Conservation (phyloP, 169 alveolate species). For the Cryptosporidium ryanae region DNA sequence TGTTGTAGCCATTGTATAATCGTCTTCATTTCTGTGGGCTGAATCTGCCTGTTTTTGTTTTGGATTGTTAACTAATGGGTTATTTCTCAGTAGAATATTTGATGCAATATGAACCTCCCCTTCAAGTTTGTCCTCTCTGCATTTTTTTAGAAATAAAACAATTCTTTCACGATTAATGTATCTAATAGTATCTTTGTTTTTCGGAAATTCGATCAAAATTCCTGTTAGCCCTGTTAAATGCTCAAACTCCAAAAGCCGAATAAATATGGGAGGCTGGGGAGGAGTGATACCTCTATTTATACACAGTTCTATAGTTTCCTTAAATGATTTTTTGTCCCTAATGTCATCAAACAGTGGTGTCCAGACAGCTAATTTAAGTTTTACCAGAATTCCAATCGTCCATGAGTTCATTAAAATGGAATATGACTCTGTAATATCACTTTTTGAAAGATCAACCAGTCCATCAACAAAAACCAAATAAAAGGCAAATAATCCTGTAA, state of each 20-base stretch:
- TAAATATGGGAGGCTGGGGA: slow-evolving; percentile 59
- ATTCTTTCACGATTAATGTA: slow-evolving; percentile 25
- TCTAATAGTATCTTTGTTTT: slow-evolving; percentile 10
- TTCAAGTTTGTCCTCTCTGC: slow-evolving; percentile 66
- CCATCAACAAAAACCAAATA: slow-evolving; percentile 10
- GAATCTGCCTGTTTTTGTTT: slow-evolving; percentile 15
- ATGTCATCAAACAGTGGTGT: slow-evolving; percentile 59
- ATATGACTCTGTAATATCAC: slow-evolving; percentile 1
- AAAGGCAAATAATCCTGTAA: not conserved
- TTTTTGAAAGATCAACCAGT: not conserved
- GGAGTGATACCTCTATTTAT: slow-evolving; percentile 69
- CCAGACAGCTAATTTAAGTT: slow-evolving; percentile 39
- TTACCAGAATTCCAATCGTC: slow-evolving; percentile 49
- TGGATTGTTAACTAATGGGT: not conserved
- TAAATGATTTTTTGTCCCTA: slow-evolving; percentile 30
- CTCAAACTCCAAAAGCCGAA: slow-evolving; percentile 54
- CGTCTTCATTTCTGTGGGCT: not conserved
- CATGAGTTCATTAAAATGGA: slow-evolving; percentile 52
- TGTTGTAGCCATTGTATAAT: slow-evolving; percentile 60
- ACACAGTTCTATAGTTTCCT: slow-evolving; percentile 25
- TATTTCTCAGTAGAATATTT: slow-evolving; percentile 14
- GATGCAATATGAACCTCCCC: slow-evolving; percentile 72
- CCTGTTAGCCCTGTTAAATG: slow-evolving; percentile 61
- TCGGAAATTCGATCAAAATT: slow-evolving; percentile 57
- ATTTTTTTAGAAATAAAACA: slow-evolving; percentile 24